phyloP scores from a whole-genome alignment of 192 early-diverging fungal species.

The Irineochytrium annulatum region DNA sequence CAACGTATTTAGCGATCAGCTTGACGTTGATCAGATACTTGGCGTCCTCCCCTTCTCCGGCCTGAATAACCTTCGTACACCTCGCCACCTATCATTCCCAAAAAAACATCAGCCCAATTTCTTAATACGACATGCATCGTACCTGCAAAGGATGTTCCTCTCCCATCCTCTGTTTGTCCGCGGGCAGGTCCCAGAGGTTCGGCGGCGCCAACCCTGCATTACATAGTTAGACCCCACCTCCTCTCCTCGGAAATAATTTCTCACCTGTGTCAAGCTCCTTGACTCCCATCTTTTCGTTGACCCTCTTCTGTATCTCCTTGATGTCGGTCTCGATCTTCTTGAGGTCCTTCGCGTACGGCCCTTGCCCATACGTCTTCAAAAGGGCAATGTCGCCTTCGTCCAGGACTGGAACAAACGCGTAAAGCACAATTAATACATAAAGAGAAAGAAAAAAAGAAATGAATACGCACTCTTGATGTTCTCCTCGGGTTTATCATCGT shows the following conservation, averaged over 20 bases:
- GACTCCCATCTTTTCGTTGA: slow-evolving; percentile 96
- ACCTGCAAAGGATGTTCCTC: slow-evolving; percentile 92
- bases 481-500: slow-evolving; percentile 79
- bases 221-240: slow-evolving; percentile 96
- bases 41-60: slow-evolving; percentile 80
- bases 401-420: slow-evolving; percentile 58
- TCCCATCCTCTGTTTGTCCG: slow-evolving; percentile 95
- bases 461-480: slow-evolving; percentile 62
- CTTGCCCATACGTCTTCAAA: slow-evolving; percentile 95
- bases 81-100: slow-evolving; percentile 70
- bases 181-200: slow-evolving; percentile 98
- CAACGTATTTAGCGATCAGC: slow-evolving; percentile 99
- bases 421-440: too few species aligned
- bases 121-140: slow-evolving; percentile 3
- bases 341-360: slow-evolving; percentile 94
- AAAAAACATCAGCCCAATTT: slow-evolving; percentile 1
- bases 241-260: too few species aligned
- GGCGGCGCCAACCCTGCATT: slow-evolving; percentile 98
- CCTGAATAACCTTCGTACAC: slow-evolving; percentile 98
- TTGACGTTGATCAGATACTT: slow-evolving; percentile 99
- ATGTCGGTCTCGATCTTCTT: slow-evolving; percentile 92
- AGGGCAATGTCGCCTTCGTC: slow-evolving; percentile 91
- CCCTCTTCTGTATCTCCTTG: slow-evolving; percentile 95
- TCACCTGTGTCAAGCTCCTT: neutral
- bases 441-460: neutral